Conservation (phyloP, 1,284 basidiomycete species). For the Schizophyllum amplum region DNA sequence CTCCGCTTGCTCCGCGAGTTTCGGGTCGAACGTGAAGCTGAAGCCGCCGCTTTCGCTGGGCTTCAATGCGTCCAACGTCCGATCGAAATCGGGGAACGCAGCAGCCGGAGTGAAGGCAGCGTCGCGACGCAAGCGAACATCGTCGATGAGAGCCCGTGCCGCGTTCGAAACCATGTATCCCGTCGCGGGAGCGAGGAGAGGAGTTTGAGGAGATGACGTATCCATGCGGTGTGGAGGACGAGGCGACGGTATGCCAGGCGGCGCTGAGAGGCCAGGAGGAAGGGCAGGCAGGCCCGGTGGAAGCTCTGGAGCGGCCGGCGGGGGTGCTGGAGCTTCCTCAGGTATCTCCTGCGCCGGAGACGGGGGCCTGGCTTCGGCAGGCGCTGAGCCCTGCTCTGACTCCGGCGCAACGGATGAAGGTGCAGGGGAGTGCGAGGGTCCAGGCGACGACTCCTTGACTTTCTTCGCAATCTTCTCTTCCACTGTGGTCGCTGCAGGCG, state of each 20-base stretch:
- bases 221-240: slow-evolving; percentile 41
- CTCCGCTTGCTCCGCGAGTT: slow-evolving; percentile 34
- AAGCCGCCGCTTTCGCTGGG: slow-evolving; percentile 60
- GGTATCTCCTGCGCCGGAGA: slow-evolving; percentile 33
- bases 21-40: slow-evolving; percentile 77
- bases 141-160: slow-evolving; percentile 78
- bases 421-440: slow-evolving; percentile 39
- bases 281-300: slow-evolving; percentile 41
- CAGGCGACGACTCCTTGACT: slow-evolving; percentile 25
- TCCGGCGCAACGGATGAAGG: slow-evolving; percentile 32
- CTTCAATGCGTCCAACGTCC: slow-evolving; percentile 62
- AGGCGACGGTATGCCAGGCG: slow-evolving; percentile 55
- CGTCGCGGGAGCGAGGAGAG: slow-evolving; percentile 47
- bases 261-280: slow-evolving; percentile 54
- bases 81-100: slow-evolving; percentile 78
- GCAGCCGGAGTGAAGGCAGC: slow-evolving; percentile 38
- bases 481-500: slow-evolving; percentile 39
- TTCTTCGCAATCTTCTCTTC: slow-evolving; percentile 32
- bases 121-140: slow-evolving; percentile 72
- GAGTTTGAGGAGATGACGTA: slow-evolving; percentile 46
- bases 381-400: slow-evolving; percentile 27
- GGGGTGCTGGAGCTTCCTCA: slow-evolving; percentile 36
- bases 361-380: slow-evolving; percentile 31
- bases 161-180: slow-evolving; percentile 83
- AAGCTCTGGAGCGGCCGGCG: slow-evolving; percentile 30